Base-by-base conservation (phyloP, 768 basidiomycete species). In the Termitomyces sp. region DNA sequence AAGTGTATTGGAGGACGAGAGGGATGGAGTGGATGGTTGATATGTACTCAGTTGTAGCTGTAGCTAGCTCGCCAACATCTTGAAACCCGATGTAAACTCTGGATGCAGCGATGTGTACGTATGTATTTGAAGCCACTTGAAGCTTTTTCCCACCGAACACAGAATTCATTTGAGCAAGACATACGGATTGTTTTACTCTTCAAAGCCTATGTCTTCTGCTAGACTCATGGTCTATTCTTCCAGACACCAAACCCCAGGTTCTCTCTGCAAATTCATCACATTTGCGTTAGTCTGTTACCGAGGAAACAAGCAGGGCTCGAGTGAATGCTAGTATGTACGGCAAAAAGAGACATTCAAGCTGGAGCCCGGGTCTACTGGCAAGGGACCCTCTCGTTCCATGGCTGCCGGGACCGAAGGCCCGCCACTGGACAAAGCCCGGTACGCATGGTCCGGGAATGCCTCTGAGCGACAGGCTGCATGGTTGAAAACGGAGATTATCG, bases 21-120 rank as follows among this genome's bases (percentile, higher is more conserved):
- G 28, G 78, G 75, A 14, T 83, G 84, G 83, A 66, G 71, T 0
- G 80, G 78, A 0, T 83, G 81, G 82, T 50, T 14, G n/a, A 43
- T 43, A 20, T 43, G 14, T 43, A n/a, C 18, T n/a, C 43, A n/a
- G 52, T 73, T 36, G 57, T 38, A 51, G 7, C 3, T 51, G 50
- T 32, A 2, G 23, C 36, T 23, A 40, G 26, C 3, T 56, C 23
- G 10, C 38, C 1, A 9, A 16, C 16, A 52, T 40, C 36, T 52
- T 16, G 14, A 26, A 38, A 52, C 20, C 3, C n/a, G 3, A 23
- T 14, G 14, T 38, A 9, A 5, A 23, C 1, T 33, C n/a, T 10
- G 41, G 41, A n/a, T 43, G 18, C 49, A 20, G 49, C 9, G 4
- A 12, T 2, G 5, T 32, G 3, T n/a, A 32, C 3, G n/a, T 2